phyloP scores from a whole-genome alignment of 1,139 yeast species.

The Saccharomycopsis crataegensis region DNA sequence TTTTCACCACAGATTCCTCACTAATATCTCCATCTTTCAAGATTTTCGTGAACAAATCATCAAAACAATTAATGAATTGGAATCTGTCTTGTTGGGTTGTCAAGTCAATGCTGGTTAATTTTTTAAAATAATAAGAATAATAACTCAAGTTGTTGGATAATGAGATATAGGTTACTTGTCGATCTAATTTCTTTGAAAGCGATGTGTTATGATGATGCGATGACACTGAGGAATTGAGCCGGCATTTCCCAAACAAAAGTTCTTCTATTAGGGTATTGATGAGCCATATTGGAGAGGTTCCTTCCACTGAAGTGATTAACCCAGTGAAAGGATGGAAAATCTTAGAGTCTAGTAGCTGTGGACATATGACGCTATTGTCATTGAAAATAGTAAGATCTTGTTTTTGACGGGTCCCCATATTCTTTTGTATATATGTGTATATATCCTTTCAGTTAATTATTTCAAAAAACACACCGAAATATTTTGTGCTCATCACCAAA shows the following conservation, averaged over 20 bases:
- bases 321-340: slow-evolving; percentile 2
- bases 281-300: slow-evolving; percentile 16
- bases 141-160: slow-evolving; percentile 7
- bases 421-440: neutral
- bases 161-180: slow-evolving; percentile 9
- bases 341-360: neutral
- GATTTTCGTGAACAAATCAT: slow-evolving; percentile 6
- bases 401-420: slow-evolving; percentile 8
- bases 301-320: slow-evolving; percentile 9
- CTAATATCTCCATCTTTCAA: neutral
- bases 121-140: slow-evolving; percentile 9
- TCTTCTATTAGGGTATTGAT: slow-evolving; percentile 10
- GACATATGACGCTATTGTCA: slow-evolving; percentile 8
- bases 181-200: neutral
- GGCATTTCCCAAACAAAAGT: slow-evolving; percentile 7
- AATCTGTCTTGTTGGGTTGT: neutral
- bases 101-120: slow-evolving; percentile 9
- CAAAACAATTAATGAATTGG: slow-evolving; percentile 14
- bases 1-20: neutral
- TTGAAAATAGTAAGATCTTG: slow-evolving; percentile 14
- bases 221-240: slow-evolving; percentile 6
- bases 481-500: too few species aligned
- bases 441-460: too few species aligned
- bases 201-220: neutral
- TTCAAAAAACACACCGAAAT: too few species aligned